These are phyloP conservation scores for Leishmania aethiopica DNA, from an alignment of 208 protist species.

Conservation along the genomic window DNA sequence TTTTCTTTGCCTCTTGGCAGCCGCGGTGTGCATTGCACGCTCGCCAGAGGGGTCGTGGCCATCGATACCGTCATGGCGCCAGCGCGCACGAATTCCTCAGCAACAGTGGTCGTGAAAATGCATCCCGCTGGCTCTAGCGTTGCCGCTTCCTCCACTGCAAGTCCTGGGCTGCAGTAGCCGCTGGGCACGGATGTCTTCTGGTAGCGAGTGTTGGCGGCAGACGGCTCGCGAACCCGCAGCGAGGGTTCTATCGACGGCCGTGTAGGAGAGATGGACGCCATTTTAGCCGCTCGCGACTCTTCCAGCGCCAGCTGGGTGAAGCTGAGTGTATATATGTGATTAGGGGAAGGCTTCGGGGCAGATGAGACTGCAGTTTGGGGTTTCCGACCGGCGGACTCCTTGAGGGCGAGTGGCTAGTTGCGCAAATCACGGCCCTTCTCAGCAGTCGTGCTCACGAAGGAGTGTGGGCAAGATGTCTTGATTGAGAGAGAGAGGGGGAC, in stretches of 20 bases:
- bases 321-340: background rate
- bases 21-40: background rate
- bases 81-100: background rate
- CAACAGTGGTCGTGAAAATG: background rate
- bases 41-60: slow-evolving; percentile 1
- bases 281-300: background rate
- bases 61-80: background rate
- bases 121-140: background rate
- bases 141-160: background rate
- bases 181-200: background rate
- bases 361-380: background rate
- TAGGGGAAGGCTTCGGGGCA: background rate
- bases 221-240: slow-evolving; percentile 18
- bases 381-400: background rate
- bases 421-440: background rate
- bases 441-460: background rate
- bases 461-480: background rate
- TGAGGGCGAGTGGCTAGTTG: background rate
- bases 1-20: background rate
- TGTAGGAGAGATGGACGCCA: slow-evolving; percentile 9
- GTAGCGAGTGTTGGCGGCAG: background rate
- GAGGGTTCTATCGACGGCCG: background rate
- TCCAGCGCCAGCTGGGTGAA: background rate
- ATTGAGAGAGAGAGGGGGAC: background rate
- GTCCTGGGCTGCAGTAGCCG: background rate